Evolutionary conservation across 2,329 filamentous ascomycete genomes (phyloP), one percentile per base, ranked within the genome.

Genomic region (Penicillium sp.): DNA sequence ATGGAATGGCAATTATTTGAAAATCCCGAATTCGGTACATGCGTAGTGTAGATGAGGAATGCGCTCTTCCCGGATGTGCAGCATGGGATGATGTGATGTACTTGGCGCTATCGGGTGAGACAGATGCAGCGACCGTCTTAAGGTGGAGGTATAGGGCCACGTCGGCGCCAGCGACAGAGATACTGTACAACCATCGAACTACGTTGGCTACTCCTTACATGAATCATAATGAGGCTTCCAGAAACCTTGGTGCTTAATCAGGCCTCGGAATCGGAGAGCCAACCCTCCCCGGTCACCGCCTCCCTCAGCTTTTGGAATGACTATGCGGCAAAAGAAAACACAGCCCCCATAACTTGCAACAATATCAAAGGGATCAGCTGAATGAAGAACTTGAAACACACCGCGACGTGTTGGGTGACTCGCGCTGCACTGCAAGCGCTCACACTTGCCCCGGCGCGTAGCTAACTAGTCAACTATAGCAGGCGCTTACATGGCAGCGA

Each of bases 1-100:
- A 66, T 57, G 62, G 58, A 62, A 67, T 64, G 57, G 55, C 52
- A 61, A 58, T 53, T 57, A 50, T 54, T 58, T 59, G 49, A 52
- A 48, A 53, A n/a, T 35, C 40, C 38, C 25, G 18, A 23, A 35
- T n/a, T 24, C 18, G 27, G 27, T 20, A 23, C 10, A 12, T 13
- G 39, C 23, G 8, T 9, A 8, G 7, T 28, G n/a, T 13, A 35
- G 18, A 29, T 27, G 47, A 13, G 47, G 7, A 15, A 33, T 33
- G 18, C 23, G 5, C 15, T 29, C 18, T 25, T 35, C 20, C 33
- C 15, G 20, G 8, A 37, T 28, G 3, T 41, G 23, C 23, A 24
- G 38, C 4, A 4, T 27, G 38, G 12, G 38, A 12, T 27, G 23
- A 20, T 25, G 6, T 40, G 23, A 41, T 15, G 23, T 20, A 10